Base-by-base conservation (phyloP, 2,329 filamentous ascomycete genomes). In the Fusarium caatingaense region DNA sequence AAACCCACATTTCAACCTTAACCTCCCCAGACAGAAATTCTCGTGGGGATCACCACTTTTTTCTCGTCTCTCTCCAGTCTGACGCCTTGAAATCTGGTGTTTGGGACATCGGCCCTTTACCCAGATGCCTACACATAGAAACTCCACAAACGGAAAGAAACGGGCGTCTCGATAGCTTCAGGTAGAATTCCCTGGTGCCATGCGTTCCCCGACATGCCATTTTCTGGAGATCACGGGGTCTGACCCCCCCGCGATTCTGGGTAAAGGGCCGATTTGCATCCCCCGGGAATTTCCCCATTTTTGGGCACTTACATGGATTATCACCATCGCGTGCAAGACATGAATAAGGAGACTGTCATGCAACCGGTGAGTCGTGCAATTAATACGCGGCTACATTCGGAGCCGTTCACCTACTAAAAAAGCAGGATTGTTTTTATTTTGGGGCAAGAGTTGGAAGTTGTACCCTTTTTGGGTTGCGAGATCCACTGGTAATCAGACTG, bases 1-100 rank as follows among this genome's bases (percentile, higher is more conserved):
- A 49, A 41, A n/a, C n/a, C n/a, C n/a, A n/a, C n/a, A n/a, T n/a
- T n/a, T 66, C 63, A 66, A 66, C 63, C 61, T 66, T 66, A 60
- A 49, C 30, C 6, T 45, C 55, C 55, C 63, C 61, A n/a, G n/a
- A n/a, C n/a, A n/a, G n/a, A n/a, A n/a, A n/a, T n/a, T n/a, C n/a
- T n/a, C n/a, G n/a, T n/a, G 61, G 61, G 64, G 63, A 44, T 60
- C 25, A 60, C 48, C 42, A 54, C 46, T 41, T 20, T 55, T 54
- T 21, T 23, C 6, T 45, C 34, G 21, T 11, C 27, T 10, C n/a
- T 34, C 10, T 12, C 27, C 11, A 34, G 28, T 7, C 28, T 30
- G 28, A 28, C 28, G 8, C 13, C 15, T 37, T 41, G 21, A 30
- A 30, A 32, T 15, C 25, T 30, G 12, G 8, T 10, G 54, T 66